Evolutionary conservation across 768 basidiomycete genomes (phyloP), one percentile per base, ranked within the genome.

Genomic region (Rhizopogon vesiculosus): DNA sequence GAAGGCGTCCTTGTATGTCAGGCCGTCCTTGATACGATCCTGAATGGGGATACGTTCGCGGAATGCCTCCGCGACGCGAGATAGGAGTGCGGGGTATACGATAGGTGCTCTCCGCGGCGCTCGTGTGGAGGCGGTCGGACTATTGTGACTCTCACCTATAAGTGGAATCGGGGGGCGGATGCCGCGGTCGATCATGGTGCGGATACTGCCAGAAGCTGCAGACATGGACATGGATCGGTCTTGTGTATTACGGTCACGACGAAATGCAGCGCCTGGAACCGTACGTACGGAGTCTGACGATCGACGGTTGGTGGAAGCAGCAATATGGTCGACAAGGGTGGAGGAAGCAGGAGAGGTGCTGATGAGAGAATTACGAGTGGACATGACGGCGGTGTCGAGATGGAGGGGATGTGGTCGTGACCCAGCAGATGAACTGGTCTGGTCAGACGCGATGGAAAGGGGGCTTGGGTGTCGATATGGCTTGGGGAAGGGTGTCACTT

Each of bases 1-100:
- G 63, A 99, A 99, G 1, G 93, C 85, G 64, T 95, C 93, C 65
- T 91, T 93, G 76, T 98, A 99, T 5, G 92, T 92, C 61, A 99
- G 81, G 2, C 93, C 95, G 66, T 99, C 95, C 71, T 99, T 99
- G 70, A 89, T 72, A 51, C 89, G 81, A 72, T 98, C 95, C 9
- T 82, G 66, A 45, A 93, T 74, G 12, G 75, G 64, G 64, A 98
- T 85, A 44, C 93, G 87, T 56, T 89, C 83, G 49, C 86, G 87
- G 75, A 99, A 97, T 3, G 92, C 93, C 59, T 93, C 91, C 2
- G 95, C 94, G 10, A 99, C 94, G 56, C 89, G 87, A 19, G 95
- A 98, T 7, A 98, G 81, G 22, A 98, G 77, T 1, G 97, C 97
- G n/a, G 97, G 95, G 74, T 98, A 97, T 51, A 98, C 87, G 42